Base-by-base conservation (phyloP, 768 basidiomycete genomes). In the Coprinellus aureogranulatus region DNA sequence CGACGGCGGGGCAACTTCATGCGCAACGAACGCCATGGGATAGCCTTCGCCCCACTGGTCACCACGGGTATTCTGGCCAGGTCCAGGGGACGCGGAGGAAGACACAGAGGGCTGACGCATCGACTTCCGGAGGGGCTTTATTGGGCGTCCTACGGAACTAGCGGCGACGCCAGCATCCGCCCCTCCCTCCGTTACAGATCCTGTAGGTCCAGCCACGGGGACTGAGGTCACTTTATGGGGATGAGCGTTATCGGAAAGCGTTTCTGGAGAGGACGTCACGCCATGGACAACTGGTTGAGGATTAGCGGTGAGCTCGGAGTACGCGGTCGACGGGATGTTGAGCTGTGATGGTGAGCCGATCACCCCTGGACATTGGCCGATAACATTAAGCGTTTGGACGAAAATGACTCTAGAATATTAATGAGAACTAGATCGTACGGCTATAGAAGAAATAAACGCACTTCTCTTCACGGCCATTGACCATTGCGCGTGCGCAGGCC, bases 1-100 rank as follows among this genome's bases (percentile, higher is more conserved):
- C 5, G 71, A 71, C 10, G 73, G 72, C 16, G 58, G 62, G 55
- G 66, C 66, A 45, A 73, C 68, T 59, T 76, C 77, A 55, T 71
- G 67, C 16, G 75, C 72, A 45, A 75, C 71, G 22, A 42, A 39
- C 10, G 28, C 42, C 16, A 23, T 27, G 41, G 30, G 20, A 10
- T 27, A 18, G 16, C 30, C 26, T n/a, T 14, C 23, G 4, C 8
- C 6, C 6, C 18, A 55, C 20, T 25, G 54, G 10, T 16, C 23
- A n/a, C 23, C 8, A 25, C 28, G 25, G 12, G 3, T 5, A 2
- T 8, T 44, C 27, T 27, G 16, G 16, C 42, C 3, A 16, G 18
- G 8, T 22, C 44, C 31, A 49, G 25, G 23, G 22, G 2, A n/a
- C n/a, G 27, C 26, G 44, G 54, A 14, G 27, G 41, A 18, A 12